phyloP scores from a whole-genome alignment of 257 asterid species.

The Solanum lycopersicoides region DNA sequence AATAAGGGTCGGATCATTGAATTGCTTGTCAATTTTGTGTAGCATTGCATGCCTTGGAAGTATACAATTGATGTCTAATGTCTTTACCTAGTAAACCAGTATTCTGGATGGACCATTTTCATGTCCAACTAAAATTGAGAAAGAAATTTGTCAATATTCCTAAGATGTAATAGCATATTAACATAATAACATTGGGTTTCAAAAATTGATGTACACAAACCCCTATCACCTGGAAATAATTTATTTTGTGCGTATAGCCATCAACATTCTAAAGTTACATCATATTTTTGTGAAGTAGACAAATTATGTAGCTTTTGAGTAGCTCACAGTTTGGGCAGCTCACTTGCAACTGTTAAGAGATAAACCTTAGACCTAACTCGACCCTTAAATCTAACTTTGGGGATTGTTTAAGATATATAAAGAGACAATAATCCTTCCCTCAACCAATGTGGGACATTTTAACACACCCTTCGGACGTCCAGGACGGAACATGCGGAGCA shows the following conservation, averaged over 20 bases:
- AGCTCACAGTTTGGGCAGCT: not conserved
- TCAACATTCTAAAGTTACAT: not conserved
- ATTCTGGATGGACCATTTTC: not conserved
- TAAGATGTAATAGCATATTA: not conserved
- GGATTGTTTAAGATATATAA: not conserved
- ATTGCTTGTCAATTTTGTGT: not conserved
- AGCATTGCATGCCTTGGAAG: not conserved
- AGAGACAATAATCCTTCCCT: not conserved
- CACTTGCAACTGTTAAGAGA: not conserved
- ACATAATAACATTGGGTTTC: not conserved
- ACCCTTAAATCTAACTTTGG: not conserved
- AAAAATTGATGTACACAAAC: not conserved
- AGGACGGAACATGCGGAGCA: not conserved
- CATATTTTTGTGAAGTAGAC: not conserved
- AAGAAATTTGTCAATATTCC: not conserved
- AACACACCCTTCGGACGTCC: not conserved
- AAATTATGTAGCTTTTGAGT: not conserved
- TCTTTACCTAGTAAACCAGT: not conserved
- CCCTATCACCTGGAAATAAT: not conserved
- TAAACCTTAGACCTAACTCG: not conserved
- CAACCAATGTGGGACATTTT: not conserved
- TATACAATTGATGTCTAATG: not conserved
- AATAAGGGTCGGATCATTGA: not conserved
- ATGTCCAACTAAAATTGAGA: not conserved
- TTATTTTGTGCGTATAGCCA: not conserved